phyloP scores from a whole-genome alignment of 1,284 basidiomycete species.

The Exobasidium rhododendri region DNA sequence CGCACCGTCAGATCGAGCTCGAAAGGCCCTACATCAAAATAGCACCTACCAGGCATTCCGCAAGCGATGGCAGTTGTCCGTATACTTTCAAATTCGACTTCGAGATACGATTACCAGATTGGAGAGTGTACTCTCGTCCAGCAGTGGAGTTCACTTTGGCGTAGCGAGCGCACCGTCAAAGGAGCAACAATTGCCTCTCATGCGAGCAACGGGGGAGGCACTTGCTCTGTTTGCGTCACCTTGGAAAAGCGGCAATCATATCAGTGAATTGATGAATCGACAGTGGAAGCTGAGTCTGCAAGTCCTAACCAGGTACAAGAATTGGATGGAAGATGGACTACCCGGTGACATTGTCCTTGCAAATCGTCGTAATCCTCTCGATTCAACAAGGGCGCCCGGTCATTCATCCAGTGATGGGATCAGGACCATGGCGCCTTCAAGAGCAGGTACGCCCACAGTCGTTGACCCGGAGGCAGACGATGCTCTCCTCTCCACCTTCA shows the following conservation, averaged over 20 bases:
- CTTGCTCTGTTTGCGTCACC: conserved; percentile 29
- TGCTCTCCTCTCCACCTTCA: conserved; percentile 10
- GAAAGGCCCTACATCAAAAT: background rate
- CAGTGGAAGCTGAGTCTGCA: conserved; percentile 50
- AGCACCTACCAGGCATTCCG: background rate
- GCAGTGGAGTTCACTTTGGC: background rate
- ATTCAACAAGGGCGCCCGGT: background rate
- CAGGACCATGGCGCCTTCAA: background rate
- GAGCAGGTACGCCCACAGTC: conserved; percentile 6
- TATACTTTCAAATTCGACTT: conserved; percentile 97
- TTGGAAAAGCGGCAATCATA: conserved; percentile 34
- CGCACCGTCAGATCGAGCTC: conserved; percentile 64
- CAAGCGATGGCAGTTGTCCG: conserved; percentile 86
- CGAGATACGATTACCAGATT: conserved; percentile 79
- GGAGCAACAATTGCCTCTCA: background rate
- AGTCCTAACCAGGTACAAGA: conserved; percentile 43
- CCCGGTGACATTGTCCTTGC: conserved; percentile 15
- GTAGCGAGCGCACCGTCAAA: background rate
- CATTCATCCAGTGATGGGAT: background rate
- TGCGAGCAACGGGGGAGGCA: conserved; percentile 23
- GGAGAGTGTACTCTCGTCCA: conserved; percentile 64
- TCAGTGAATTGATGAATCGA: conserved; percentile 35
- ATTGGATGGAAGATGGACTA: conserved; percentile 31
- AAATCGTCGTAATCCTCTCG: background rate
- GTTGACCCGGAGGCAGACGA: background rate